Base-by-base conservation (phyloP, 2,329 filamentous ascomycete species). In the Calonectria ilicicola region DNA sequence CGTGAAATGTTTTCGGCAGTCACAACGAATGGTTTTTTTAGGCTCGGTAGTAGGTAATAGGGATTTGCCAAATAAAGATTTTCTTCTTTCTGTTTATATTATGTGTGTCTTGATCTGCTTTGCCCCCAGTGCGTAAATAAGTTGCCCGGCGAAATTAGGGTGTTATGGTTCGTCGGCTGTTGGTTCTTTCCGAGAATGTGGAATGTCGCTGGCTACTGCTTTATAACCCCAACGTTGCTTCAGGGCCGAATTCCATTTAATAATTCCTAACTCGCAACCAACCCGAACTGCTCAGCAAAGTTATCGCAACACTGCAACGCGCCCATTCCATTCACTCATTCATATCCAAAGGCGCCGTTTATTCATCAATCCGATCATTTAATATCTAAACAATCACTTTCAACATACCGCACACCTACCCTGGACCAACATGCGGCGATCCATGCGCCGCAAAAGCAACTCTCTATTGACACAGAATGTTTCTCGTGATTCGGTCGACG, bases 351-450 rank as follows among this genome's bases (percentile, higher is more conserved):
- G 29, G 21, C 29, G 6, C 8, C 26, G 9, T 9, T 40, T 21
- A 10, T 47, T 26, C 32, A 21, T 21, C 10, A 44, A 42, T 42
- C 49, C 19, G 63, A 64, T 74, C 58, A 67, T 17, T 51, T 5
- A 69, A 60, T 72, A 72, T 56, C 65, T 63, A 58, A 38, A 69
- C 47, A 53, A 65, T 65, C 60, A n/a, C 23, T 23, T 62, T 68
- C 53, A 51, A 12, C 66, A 66, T 65, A 42, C 69, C 42, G 56
- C 21, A 29, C 32, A 27, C 21, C 19, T 70, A 75, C 65, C 65
- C 60, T 69, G 60, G 53, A 77, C 38, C 76, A 81, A 63, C 49
- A 84, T 84, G 82, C 73, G 75, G 65, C 74, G 79, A 23, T 77
- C 75, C 27, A 72, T 80, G 47, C 68, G 80, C 35, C 75, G 70